Percentiles rank a stretch among this genome's conserved stretches.
Conservation (phyloP, 768 basidiomycete species). For the Candolleomyces aberdarensis region DNA sequence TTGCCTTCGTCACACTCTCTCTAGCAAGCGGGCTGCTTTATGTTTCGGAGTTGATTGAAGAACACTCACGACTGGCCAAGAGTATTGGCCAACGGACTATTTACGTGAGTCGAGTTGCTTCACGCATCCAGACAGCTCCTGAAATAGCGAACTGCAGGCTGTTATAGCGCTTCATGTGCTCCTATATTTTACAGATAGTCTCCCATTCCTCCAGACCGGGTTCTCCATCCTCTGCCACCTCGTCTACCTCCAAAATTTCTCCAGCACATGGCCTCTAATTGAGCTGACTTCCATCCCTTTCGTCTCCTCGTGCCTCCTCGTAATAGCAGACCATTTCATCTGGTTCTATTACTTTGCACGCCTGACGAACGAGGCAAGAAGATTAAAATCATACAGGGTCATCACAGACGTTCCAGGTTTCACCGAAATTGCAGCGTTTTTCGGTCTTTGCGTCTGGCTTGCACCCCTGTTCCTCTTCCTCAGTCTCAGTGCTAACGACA, state of each 20-base stretch:
- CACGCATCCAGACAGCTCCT: neutral
- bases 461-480: conserved; percentile 93
- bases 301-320: conserved; percentile 79
- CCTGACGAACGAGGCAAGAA: conserved; percentile 61
- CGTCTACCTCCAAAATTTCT: conserved; percentile 93
- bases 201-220: conserved; percentile 69
- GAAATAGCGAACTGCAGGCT: conserved; percentile 41
- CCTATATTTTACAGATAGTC: conserved; percentile 75
- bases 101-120: conserved; percentile 59
- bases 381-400: conserved; percentile 46
- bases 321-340: conserved; percentile 87
- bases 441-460: conserved; percentile 83
- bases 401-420: conserved; percentile 45
- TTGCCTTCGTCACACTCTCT: conserved; percentile 89
- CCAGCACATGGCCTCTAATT: conserved; percentile 86
- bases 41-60: conserved; percentile 93
- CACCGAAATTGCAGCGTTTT: conserved; percentile 79
- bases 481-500: conserved; percentile 94
- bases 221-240: conserved; percentile 86
- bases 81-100: conserved; percentile 78
- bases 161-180: conserved; percentile 77
- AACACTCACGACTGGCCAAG: conserved; percentile 84
- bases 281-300: conserved; percentile 84
- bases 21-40: conserved; percentile 92
- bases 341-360: conserved; percentile 96